These are phyloP conservation scores for Blastobotrys parvus DNA, from an alignment of 805 yeast species.

Conservation along the genomic window DNA sequence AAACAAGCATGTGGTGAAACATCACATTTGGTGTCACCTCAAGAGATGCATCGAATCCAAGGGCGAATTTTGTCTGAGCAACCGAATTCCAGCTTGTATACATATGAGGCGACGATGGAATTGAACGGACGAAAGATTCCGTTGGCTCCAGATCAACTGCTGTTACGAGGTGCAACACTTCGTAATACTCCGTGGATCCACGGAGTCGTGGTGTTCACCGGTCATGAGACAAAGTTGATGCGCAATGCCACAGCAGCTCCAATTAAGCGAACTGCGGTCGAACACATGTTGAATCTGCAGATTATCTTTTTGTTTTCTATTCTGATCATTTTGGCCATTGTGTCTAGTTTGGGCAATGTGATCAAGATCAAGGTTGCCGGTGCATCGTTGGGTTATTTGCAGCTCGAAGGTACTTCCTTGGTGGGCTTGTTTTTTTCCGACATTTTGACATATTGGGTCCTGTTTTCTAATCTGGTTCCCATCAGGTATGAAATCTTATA, in stretches of 20 bases:
- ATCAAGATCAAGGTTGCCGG: conserved; percentile 52
- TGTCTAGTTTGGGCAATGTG: conserved; percentile 85
- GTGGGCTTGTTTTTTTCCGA: conserved; percentile 75
- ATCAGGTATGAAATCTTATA: conserved; percentile 47
- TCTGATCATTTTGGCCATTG: conserved; percentile 61
- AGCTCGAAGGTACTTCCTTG: conserved; percentile 58
- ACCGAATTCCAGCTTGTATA: conserved; percentile 89
- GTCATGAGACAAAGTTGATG: conserved; percentile 97
- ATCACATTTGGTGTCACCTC: conserved; percentile 56
- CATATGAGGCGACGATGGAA: conserved; percentile 81
- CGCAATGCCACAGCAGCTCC: conserved; percentile 99
- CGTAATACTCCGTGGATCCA: conserved; percentile 93
- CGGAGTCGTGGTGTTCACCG: conserved; percentile 91
- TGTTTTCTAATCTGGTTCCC: conserved; percentile 95
- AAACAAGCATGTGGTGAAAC: conserved; percentile 85
- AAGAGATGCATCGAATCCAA: conserved; percentile 42
- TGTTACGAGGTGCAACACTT: conserved; percentile 90
- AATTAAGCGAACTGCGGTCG: conserved; percentile 93
- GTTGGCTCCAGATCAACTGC: conserved; percentile 80
- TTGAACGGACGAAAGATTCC: conserved; percentile 43
- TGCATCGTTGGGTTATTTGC: conserved; percentile 51
- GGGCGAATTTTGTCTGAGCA: conserved; percentile 75
- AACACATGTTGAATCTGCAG: conserved; percentile 86
- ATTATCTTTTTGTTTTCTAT: conserved; percentile 81
- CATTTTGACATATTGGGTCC: conserved; percentile 88